Evolutionary conservation across 257 asterid species (phyloP).

Genomic region (Primulina eburnea): DNA sequence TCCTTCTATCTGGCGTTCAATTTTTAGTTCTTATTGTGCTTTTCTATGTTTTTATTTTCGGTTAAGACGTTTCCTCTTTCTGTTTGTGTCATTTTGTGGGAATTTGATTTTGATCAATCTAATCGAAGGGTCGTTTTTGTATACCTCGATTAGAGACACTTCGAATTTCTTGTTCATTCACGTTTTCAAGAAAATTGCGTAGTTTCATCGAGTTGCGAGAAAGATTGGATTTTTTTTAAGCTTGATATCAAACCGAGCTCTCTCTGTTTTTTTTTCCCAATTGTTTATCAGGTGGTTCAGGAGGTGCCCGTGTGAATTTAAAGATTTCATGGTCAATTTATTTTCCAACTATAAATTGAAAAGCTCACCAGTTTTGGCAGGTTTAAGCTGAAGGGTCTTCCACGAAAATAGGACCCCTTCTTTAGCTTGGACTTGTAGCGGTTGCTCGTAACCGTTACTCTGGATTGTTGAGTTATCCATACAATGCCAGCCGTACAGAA

Average conservation of each 20-base stretch:
- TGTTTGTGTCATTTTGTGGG: not conserved
- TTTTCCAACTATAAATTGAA: conserved; percentile 10
- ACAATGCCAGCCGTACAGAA: conserved; percentile 98
- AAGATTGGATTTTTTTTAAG: conserved; percentile 4
- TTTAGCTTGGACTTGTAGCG: conserved; percentile 24
- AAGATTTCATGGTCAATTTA: conserved; percentile 27
- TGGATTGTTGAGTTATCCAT: conserved; percentile 30
- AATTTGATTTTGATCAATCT: not conserved
- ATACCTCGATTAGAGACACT: not conserved
- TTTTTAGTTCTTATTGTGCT: not conserved
- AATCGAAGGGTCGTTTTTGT: not conserved
- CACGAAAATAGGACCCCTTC: conserved; percentile 43
- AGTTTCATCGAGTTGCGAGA: conserved; percentile 20
- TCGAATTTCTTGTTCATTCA: not conserved
- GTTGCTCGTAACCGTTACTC: conserved; percentile 27
- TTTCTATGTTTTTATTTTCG: not conserved
- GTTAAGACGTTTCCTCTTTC: not conserved
- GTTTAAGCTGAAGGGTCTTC: conserved; percentile 47
- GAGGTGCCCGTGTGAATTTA: conserved; percentile 31
- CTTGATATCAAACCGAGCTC: conserved; percentile 15
- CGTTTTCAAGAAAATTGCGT: conserved; percentile 2
- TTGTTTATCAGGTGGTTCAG: conserved; percentile 35
- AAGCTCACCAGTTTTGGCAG: conserved; percentile 28
- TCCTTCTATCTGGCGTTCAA: not conserved
- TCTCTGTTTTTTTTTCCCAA: conserved; percentile 11